Conservation (phyloP, 495 filamentous ascomycete genomes). For the Tuber umbilicatum region DNA sequence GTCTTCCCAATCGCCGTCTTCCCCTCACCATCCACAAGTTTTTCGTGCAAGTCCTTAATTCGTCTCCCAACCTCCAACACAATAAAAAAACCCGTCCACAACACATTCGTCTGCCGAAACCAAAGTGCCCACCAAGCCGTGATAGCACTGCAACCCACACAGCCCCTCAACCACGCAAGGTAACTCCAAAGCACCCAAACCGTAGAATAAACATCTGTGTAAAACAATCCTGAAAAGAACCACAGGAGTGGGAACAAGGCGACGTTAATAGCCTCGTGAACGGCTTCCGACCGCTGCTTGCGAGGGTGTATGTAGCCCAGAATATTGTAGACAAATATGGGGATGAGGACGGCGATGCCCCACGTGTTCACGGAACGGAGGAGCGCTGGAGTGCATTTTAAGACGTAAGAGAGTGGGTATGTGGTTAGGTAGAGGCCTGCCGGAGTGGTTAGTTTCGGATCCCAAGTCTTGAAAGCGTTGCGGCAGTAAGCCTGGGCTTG, state of each 20-base stretch:
- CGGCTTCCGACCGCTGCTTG: slow-evolving; percentile 18
- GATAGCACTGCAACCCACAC: slow-evolving; percentile 34
- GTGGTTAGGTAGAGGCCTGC: slow-evolving; percentile 66
- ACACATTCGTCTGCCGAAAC: slow-evolving; percentile 91
- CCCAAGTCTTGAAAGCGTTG: slow-evolving; percentile 70
- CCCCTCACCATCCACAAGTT: slow-evolving; percentile 11
- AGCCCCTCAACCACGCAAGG: slow-evolving; percentile 52
- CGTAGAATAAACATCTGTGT: slow-evolving; percentile 76
- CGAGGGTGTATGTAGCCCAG: slow-evolving; percentile 24
- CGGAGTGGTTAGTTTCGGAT: slow-evolving; percentile 93
- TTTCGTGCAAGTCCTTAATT: slow-evolving; percentile 44
- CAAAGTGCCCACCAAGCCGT: slow-evolving; percentile 50
- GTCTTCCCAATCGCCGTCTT: slow-evolving; percentile 7
- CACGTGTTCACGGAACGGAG: slow-evolving; percentile 53
- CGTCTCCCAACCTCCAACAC: slow-evolving; percentile 59
- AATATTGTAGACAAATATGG: slow-evolving; percentile 32
- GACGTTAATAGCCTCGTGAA: slow-evolving; percentile 71
- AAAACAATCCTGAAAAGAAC: slow-evolving; percentile 91
- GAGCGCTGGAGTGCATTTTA: slow-evolving; percentile 46
- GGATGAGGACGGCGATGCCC: slow-evolving; percentile 44
- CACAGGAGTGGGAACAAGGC: slow-evolving; percentile 82
- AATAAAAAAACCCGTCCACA: slow-evolving; percentile 89
- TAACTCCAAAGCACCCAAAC: slow-evolving; percentile 62
- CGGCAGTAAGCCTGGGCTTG: slow-evolving; percentile 83
- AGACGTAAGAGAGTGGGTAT: slow-evolving; percentile 52